Conservation (phyloP, 1,284 basidiomycete genomes). For the Trichosporon coremiiforme region DNA sequence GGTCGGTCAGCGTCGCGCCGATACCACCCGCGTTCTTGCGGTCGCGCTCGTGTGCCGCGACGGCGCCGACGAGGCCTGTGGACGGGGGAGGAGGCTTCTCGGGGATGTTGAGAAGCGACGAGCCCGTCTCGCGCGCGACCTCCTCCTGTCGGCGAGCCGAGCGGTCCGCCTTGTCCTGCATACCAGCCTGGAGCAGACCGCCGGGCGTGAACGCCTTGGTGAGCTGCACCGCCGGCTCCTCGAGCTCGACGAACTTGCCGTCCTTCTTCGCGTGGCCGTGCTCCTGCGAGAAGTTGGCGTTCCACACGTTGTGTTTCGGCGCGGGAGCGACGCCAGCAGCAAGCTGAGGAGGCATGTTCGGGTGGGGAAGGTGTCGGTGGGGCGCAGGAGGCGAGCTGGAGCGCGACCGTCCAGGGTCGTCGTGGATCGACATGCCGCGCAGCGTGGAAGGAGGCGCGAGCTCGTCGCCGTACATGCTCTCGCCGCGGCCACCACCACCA, state of each 20-base stretch:
- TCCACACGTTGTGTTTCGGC: constrained; percentile 69
- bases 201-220: constrained; percentile 93
- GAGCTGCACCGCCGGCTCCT: constrained; percentile 70
- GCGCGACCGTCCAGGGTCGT: constrained; percentile 22
- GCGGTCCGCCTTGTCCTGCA: constrained; percentile 92
- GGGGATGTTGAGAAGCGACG: constrained; percentile 87
- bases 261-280: constrained; percentile 58
- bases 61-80: constrained; percentile 91
- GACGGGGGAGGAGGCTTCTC: constrained; percentile 93
- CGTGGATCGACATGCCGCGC: constrained; percentile 28
- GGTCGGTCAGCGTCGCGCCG: constrained; percentile 89
- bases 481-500: constrained; percentile 1
- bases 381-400: constrained; percentile 30
- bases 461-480: constrained; percentile 24
- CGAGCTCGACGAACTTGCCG: constrained; percentile 73
- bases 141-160: constrained; percentile 95
- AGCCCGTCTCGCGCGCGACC: constrained; percentile 82
- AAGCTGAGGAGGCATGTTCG: constrained; percentile 19
- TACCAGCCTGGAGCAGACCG: constrained; percentile 87
- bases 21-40: constrained; percentile 91
- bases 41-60: constrained; percentile 94
- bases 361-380: constrained; percentile 33
- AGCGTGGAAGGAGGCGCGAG: constrained; percentile 14
- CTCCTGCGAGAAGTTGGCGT: constrained; percentile 73
- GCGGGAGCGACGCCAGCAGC: constrained; percentile 58